These are phyloP conservation scores for Sisymbrium altissimum DNA, from an alignment of 345 rosid species.

Conservation along the genomic window DNA sequence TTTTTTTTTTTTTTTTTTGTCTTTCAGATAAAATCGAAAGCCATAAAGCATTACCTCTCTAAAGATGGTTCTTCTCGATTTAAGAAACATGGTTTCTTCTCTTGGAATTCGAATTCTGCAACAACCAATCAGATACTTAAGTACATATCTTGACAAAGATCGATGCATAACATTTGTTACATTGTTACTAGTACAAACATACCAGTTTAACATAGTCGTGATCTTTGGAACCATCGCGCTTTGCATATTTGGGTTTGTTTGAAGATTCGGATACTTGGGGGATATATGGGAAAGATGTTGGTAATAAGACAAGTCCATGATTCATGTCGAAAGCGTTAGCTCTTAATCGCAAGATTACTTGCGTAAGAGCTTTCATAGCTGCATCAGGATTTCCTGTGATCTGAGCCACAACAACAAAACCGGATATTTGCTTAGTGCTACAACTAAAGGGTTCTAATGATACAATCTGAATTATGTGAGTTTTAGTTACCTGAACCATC, in stretches of 20 bases:
- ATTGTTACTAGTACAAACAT: constrained; percentile 10
- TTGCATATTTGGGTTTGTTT: constrained; percentile 43
- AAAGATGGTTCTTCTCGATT: neutral
- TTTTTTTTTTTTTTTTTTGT: neutral
- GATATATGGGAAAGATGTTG: constrained; percentile 59
- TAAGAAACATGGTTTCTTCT: constrained; percentile 56
- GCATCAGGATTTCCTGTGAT: constrained; percentile 68
- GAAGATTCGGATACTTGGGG: constrained; percentile 45
- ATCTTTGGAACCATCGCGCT: constrained; percentile 45
- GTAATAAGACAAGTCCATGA: constrained; percentile 47
- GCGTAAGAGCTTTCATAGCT: constrained; percentile 66
- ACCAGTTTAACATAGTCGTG: constrained; percentile 52
- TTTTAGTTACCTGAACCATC: constrained; percentile 57
- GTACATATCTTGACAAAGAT: neutral
- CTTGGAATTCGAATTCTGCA: constrained; percentile 47
- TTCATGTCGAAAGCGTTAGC: constrained; percentile 68
- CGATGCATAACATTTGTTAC: neutral
- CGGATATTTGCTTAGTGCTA: neutral
- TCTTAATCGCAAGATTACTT: constrained; percentile 56
- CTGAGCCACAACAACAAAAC: constrained; percentile 31
- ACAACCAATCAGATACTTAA: neutral
- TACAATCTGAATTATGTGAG: neutral
- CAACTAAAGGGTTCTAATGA: neutral
- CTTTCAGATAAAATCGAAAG: neutral
- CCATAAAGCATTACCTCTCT: constrained; percentile 10